phyloP scores from a whole-genome alignment of 2,329 filamentous ascomycete species.

The Fusarium camptoceras region DNA sequence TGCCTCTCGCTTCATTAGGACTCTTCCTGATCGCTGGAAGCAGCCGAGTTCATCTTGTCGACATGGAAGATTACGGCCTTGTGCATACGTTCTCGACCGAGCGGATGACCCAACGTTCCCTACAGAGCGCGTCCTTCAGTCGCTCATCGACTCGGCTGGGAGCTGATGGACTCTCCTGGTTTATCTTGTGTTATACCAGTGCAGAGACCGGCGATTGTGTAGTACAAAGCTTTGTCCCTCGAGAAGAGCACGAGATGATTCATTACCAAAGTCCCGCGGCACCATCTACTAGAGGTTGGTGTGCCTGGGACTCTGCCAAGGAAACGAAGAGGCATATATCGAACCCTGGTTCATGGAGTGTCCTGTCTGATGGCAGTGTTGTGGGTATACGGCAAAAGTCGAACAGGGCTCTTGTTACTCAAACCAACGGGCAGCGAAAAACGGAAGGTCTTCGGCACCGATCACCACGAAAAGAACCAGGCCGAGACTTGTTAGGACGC shows the following conservation, averaged over 20 bases:
- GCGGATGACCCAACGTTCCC: constrained; percentile 67
- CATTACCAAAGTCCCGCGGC: constrained; percentile 61
- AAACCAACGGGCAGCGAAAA: constrained; percentile 29
- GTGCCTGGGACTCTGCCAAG: constrained; percentile 63
- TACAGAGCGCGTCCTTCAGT: constrained; percentile 68
- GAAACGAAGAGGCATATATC: constrained; percentile 65
- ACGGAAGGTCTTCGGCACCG: constrained; percentile 48
- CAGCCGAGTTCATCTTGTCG: constrained; percentile 68
- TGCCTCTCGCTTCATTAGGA: constrained; percentile 68
- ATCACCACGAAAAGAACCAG: constrained; percentile 41
- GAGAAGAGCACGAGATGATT: constrained; percentile 65
- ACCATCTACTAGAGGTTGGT: constrained; percentile 58
- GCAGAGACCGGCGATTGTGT: constrained; percentile 71
- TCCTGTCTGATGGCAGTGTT: constrained; percentile 69
- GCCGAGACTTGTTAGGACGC: constrained; percentile 48
- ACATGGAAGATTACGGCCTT: constrained; percentile 58
- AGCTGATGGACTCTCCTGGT: constrained; percentile 66
- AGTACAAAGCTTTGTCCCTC: constrained; percentile 71
- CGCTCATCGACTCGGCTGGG: constrained; percentile 60
- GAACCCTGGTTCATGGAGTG: constrained; percentile 75
- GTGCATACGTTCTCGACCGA: constrained; percentile 73
- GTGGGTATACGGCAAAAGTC: constrained; percentile 69
- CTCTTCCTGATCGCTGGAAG: constrained; percentile 71
- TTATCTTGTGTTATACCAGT: constrained; percentile 74
- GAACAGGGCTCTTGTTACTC: constrained; percentile 25